A percentile compares a stretch with the other conserved stretches of the same genome.
phyloP scores from a whole-genome alignment of 2,329 filamentous ascomycete species.

The Paraconiothyrium brasiliense region DNA sequence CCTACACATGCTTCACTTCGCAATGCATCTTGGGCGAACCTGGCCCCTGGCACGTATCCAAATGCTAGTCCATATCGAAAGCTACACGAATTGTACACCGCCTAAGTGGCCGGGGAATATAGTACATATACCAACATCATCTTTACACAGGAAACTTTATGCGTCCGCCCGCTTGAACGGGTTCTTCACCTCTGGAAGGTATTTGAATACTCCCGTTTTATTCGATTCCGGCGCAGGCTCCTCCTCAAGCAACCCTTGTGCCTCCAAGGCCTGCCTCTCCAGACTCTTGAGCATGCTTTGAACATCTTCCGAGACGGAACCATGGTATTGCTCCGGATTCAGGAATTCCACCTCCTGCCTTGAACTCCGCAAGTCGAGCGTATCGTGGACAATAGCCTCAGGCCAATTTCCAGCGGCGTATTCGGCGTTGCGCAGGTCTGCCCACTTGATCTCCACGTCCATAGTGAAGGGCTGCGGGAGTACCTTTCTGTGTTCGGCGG shows the following conservation, averaged over 20 bases:
- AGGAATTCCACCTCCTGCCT: slow-evolving; percentile 25
- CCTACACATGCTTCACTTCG: neutral
- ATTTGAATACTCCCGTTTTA: slow-evolving; percentile 26
- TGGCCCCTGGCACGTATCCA: neutral
- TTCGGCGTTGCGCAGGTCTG: slow-evolving; percentile 44
- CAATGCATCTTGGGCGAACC: neutral
- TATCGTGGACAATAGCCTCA: slow-evolving; percentile 33
- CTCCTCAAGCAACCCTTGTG: slow-evolving; percentile 12
- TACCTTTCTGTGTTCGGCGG: slow-evolving; percentile 26
- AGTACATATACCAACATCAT: slow-evolving; percentile 9
- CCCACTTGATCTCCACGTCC: slow-evolving; percentile 44
- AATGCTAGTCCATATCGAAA: neutral
- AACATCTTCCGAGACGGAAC: slow-evolving; percentile 31
- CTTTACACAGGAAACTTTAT: slow-evolving; percentile 14
- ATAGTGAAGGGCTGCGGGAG: slow-evolving; percentile 36
- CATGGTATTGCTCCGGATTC: slow-evolving; percentile 32
- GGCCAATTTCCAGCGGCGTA: slow-evolving; percentile 37
- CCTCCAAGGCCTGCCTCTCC: slow-evolving; percentile 15
- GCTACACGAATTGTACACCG: slow-evolving; percentile 14
- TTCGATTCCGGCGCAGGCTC: slow-evolving; percentile 14
- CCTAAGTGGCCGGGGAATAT: slow-evolving; percentile 7
- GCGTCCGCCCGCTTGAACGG: slow-evolving; percentile 30
- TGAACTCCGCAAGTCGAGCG: slow-evolving; percentile 24
- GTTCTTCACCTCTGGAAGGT: slow-evolving; percentile 27
- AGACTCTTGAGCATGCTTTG: slow-evolving; percentile 24